These are phyloP conservation scores for Volvox carteri DNA, from an alignment of 163 green algal genomes.

Conservation along the genomic window DNA sequence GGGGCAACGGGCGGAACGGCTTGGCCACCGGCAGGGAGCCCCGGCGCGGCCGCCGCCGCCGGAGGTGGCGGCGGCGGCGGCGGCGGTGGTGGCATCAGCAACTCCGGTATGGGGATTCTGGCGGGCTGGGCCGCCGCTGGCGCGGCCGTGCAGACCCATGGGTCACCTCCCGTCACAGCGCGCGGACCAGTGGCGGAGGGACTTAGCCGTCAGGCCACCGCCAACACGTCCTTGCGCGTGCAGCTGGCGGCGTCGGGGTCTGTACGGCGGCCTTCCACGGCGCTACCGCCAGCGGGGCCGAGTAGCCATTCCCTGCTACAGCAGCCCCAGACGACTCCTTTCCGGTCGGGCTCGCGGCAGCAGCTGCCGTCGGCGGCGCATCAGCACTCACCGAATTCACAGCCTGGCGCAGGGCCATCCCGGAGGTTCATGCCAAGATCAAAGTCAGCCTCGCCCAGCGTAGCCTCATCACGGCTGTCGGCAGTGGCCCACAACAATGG, in stretches of 20 bases:
- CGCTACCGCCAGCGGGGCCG: background rate
- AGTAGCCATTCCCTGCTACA: background rate
- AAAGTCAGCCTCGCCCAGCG: conserved; percentile 20
- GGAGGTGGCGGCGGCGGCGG: no score
- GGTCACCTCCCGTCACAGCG: background rate
- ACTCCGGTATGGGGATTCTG: background rate
- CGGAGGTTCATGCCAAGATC: background rate
- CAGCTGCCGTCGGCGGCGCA: background rate
- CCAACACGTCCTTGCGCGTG: background rate
- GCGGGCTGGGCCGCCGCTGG: background rate
- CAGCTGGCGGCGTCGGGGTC: background rate
- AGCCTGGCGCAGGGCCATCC: background rate
- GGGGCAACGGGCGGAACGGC: background rate
- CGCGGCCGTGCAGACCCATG: background rate
- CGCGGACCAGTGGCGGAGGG: background rate
- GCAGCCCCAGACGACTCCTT: background rate
- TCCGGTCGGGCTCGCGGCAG: background rate
- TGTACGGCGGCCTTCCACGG: background rate
- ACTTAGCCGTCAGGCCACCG: conserved; percentile 1
- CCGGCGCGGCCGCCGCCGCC: no score
- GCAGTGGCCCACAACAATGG: background rate
- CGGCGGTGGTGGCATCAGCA: background rate
- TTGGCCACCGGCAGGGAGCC: no score
- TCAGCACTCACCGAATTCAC: background rate
- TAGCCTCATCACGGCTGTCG: background rate